Percentiles rank a stretch among this genome's conserved stretches.
Conservation (phyloP, 176 grass and related monocot genomes). For the Rhynchospora pubera region DNA sequence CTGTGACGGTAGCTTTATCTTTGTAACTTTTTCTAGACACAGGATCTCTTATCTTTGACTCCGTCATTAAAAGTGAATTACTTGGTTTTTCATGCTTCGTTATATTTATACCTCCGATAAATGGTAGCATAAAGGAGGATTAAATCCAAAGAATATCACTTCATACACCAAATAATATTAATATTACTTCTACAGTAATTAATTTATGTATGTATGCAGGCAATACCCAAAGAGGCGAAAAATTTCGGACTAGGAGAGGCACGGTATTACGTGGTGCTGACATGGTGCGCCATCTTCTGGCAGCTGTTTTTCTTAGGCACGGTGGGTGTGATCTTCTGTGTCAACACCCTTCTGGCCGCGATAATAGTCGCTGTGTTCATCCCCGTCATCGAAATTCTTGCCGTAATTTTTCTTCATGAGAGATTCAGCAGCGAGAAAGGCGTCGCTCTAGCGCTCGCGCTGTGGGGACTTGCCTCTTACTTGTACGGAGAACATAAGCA, state of each 20-base stretch:
- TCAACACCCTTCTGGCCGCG: constrained; percentile 60
- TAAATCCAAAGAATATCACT: not conserved
- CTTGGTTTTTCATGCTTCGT: no score
- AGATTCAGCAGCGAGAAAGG: constrained; percentile 77
- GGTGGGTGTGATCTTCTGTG: constrained; percentile 32
- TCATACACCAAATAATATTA: not conserved
- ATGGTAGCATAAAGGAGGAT: not conserved
- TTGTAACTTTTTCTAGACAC: no score
- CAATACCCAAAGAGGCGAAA: constrained; percentile 41
- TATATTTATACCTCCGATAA: no score
- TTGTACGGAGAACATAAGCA: constrained; percentile 41
- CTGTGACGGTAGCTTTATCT: no score
- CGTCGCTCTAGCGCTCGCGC: constrained; percentile 53
- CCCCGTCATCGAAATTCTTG: constrained; percentile 53
- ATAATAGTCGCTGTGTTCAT: constrained; percentile 71
- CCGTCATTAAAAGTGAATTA: no score
- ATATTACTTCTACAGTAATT: not conserved
- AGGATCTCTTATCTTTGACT: no score
- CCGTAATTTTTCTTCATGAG: constrained; percentile 59
- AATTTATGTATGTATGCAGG: constrained; percentile 20
- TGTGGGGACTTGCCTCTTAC: constrained; percentile 78
- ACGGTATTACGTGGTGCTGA: constrained; percentile 45
- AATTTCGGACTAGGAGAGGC: constrained; percentile 33
- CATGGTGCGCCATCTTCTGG: constrained; percentile 31
- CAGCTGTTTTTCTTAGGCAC: constrained; percentile 32